Evolutionary conservation across 495 filamentous ascomycete genomes (phyloP), one percentile per base, ranked within the genome.

Genomic region (Tuber brumale): DNA sequence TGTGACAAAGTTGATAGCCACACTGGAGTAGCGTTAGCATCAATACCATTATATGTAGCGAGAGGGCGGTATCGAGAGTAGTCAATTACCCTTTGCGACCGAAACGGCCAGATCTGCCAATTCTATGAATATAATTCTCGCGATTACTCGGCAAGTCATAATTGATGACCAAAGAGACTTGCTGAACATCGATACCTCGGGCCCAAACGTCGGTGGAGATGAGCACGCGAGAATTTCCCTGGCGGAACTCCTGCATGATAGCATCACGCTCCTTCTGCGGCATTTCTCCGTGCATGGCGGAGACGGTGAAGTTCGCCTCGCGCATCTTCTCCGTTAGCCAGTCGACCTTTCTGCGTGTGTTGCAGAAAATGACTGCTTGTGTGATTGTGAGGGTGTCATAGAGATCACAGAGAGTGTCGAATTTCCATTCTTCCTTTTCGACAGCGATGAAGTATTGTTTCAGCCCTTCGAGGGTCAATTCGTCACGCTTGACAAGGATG

Each of bases 361-460:
- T 99, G 89, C 95, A 99, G 90, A 99, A 99, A 85, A 99, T 99
- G 82, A 99, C 95, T 16, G 95, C 95, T 85, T 99, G 95, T 27
- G 95, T 99, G 84, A 99, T 99, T 73, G 95, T 99, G 77, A 99
- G 86, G 10, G 95, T 99, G 83, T 99, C 95, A 88, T 99, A 99
- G 41, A 99, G 91, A 87, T 99, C 95, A 83, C 93, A 98, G 14
- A 99, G 90, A n/a, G 95, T 99, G 83, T 99, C 95, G 79, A 99
- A 94, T 83, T 99, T 99, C 95, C 95, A 99, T 81, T 98, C 95
- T 84, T 99, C 95, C 86, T 97, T 98, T 86, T 99, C 95, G 43
- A 98, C 94, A 18, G 95, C 96, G 81, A 99, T 99, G 86, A 97
- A 99, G 86, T 97, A 99, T 85, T 99, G 95, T 88, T 98, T 98